Conservation (phyloP, 495 filamentous ascomycete species). For the Trichoderma virens region DNA sequence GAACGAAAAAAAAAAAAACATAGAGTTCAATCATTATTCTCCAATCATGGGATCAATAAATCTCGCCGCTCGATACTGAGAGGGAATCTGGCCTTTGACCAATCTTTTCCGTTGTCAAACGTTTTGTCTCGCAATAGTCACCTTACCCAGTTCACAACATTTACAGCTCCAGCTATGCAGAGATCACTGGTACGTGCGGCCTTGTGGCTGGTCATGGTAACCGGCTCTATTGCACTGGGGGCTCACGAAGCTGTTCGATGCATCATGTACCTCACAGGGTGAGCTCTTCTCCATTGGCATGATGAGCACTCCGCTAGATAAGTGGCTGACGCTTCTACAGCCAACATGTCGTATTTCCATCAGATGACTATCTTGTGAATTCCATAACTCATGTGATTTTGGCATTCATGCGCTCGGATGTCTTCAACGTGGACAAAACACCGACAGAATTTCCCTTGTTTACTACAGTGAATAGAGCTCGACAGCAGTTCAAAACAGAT, state of each 20-base stretch:
- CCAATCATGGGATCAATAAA: too few species aligned
- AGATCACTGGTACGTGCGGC: not conserved
- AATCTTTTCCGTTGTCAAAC: too few species aligned
- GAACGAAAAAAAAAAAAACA: too few species aligned
- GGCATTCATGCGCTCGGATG: slow-evolving; percentile 54
- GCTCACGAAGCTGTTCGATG: slow-evolving; percentile 24
- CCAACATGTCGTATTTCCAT: slow-evolving; percentile 46
- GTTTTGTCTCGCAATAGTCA: too few species aligned
- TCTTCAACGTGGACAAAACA: slow-evolving; percentile 48
- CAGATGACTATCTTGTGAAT: slow-evolving; percentile 30
- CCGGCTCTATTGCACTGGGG: not conserved
- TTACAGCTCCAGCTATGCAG: not conserved
- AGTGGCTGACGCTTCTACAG: slow-evolving; percentile 19
- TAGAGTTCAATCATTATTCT: too few species aligned
- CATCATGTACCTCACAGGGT: slow-evolving; percentile 57
- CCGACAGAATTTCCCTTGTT: slow-evolving; percentile 50
- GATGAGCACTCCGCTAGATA: not conserved
- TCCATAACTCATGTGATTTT: slow-evolving; percentile 58
- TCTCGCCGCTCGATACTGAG: too few species aligned
- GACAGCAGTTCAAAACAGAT: slow-evolving; percentile 47
- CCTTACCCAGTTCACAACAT: too few species aligned
- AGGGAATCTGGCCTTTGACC: too few species aligned
- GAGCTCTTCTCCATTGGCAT: slow-evolving; percentile 2
- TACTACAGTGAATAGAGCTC: slow-evolving; percentile 47
- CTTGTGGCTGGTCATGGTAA: not conserved